Conservation (phyloP, 345 rosid species). For the Eucalyptus lansdowneana region DNA sequence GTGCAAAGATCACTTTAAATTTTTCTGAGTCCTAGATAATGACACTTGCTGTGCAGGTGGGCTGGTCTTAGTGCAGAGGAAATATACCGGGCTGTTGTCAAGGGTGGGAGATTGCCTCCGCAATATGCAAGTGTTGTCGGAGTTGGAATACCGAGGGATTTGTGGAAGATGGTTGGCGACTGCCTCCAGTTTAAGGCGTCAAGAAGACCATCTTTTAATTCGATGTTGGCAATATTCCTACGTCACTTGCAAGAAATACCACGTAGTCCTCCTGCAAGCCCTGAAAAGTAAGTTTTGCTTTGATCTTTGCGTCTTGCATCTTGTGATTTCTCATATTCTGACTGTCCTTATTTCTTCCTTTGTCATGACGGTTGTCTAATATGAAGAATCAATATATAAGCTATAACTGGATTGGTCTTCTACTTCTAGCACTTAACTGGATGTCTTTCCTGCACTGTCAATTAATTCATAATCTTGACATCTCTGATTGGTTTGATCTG, state of each 20-base stretch:
- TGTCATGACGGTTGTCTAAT: not conserved
- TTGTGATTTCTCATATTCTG: not conserved
- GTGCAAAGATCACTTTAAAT: not conserved
- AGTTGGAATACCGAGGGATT: constrained; percentile 87
- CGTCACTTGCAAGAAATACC: constrained; percentile 93
- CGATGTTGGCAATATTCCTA: constrained; percentile 85
- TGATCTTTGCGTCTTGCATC: not conserved
- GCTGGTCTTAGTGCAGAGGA: constrained; percentile 86
- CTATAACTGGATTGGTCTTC: not conserved
- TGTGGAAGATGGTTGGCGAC: constrained; percentile 99
- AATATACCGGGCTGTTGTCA: constrained; percentile 83
- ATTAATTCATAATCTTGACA: not conserved
- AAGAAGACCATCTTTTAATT: constrained; percentile 78
- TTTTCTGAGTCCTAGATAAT: not conserved
- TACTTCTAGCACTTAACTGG: not conserved
- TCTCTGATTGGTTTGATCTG: not conserved
- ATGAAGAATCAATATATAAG: not conserved
- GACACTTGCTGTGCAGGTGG: constrained; percentile 50
- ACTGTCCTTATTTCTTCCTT: not conserved
- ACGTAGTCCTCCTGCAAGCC: constrained; percentile 84
- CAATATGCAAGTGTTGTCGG: constrained; percentile 97
- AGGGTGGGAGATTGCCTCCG: constrained; percentile 76
- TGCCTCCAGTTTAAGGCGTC: constrained; percentile 92
- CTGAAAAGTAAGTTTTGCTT: constrained; percentile 52
- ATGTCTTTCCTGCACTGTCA: not conserved